These are phyloP conservation scores for Suillus subluteus DNA, from an alignment of 768 basidiomycete genomes.

Conservation along the genomic window DNA sequence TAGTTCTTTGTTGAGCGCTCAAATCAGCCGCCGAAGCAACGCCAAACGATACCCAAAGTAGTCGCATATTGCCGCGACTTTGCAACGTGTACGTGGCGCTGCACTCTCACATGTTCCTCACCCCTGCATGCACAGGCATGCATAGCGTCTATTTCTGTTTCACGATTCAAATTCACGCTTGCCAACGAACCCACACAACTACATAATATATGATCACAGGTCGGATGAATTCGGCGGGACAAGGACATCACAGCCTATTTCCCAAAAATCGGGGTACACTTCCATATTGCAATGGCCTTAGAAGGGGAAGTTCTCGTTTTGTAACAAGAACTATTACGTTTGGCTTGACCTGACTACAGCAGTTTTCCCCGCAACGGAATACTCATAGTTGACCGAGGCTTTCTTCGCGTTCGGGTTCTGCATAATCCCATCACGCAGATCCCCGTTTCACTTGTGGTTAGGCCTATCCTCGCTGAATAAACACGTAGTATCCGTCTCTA, in stretches of 20 bases:
- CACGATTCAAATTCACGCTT: background rate
- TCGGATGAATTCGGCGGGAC: background rate
- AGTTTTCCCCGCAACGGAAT: background rate
- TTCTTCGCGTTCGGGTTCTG: background rate
- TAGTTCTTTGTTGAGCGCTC: background rate
- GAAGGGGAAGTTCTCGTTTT: background rate
- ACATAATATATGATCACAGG: background rate
- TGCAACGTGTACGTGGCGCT: constrained; percentile 1
- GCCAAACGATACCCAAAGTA: background rate
- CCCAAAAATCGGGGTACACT: background rate
- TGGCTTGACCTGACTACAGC: background rate
- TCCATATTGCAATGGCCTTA: background rate
- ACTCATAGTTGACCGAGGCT: background rate
- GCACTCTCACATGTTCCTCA: background rate
- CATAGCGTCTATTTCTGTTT: constrained; percentile 1
- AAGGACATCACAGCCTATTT: background rate
- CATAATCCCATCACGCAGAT: constrained; percentile 4
- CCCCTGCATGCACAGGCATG: background rate
- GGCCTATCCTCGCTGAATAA: background rate
- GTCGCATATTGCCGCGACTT: background rate
- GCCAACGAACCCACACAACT: background rate
- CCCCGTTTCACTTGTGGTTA: background rate
- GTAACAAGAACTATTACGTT: background rate
- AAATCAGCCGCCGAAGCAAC: background rate
- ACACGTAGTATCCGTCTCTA: background rate